phyloP scores from a whole-genome alignment of 192 early-diverging fungal genomes.

The Linnemannia elongata region DNA sequence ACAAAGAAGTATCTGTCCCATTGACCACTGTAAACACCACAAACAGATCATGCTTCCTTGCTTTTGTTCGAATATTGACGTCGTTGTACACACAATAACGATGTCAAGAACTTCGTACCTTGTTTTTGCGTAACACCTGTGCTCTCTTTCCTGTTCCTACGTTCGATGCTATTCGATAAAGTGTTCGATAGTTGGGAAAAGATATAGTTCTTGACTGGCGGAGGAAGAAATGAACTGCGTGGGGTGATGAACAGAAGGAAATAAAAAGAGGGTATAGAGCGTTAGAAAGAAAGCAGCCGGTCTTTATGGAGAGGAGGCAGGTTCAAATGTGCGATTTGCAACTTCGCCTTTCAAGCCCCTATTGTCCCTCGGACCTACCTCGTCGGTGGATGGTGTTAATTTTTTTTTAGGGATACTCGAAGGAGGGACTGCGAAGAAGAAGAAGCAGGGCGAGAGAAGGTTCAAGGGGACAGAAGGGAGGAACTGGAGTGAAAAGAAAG shows the following conservation, averaged over 20 bases:
- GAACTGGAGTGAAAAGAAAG: not conserved
- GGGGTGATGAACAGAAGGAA: not conserved
- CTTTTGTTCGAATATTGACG: not conserved
- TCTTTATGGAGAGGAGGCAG: not conserved
- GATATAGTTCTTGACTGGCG: not conserved
- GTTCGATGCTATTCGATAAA: not conserved
- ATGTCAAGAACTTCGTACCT: not conserved
- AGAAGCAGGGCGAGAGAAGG: not conserved
- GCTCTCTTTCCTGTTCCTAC: not conserved
- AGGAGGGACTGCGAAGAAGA: not conserved
- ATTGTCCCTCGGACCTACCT: not conserved
- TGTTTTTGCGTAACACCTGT: not conserved
- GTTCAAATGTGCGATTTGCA: not conserved
- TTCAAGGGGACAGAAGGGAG: not conserved
- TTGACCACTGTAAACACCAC: not conserved
- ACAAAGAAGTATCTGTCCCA: not conserved
- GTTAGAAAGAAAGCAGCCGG: not conserved
- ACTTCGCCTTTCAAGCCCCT: not conserved
- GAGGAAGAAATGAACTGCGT: not conserved
- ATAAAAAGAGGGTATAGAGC: not conserved
- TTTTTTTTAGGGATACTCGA: not conserved
- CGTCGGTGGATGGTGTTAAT: not conserved
- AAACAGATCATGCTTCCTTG: not conserved
- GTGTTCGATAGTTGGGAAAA: not conserved
- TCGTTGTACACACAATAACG: not conserved